Evolutionary conservation across 176 grass and related monocot species (phyloP), one percentile per base, ranked within the genome.

Genomic region (Lolium perenne): DNA sequence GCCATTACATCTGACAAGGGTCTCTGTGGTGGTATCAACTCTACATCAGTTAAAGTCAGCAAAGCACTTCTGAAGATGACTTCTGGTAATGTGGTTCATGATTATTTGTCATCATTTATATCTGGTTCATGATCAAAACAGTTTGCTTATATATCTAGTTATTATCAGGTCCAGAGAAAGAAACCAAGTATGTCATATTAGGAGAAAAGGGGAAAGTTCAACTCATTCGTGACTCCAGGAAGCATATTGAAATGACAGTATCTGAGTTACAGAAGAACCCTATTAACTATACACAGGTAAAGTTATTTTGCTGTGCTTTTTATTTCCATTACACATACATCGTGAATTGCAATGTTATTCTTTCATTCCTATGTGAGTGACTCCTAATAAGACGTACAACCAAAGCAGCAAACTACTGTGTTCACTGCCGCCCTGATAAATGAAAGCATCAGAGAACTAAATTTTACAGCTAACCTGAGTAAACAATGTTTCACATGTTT

Each of bases 181-280:
- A 94, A 82, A 94, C 83, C 11, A 95, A 95, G 83, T 98, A 85
- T 86, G 90, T 98, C 54, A 66, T 98, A 85, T 80, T 98, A 83
- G 96, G 96, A 85, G 96, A 98, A 85, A 98, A 98, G 38, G 96
- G 96, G 10, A 98, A 95, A 82, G 96, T 94, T 89, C 93, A 95
- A 76, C 63, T 98, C 77, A 16, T 95, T 45, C 93, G 96, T 71
- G 96, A 95, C 82, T 98, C 90, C 32, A 98, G 47, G 77, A 51
- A 32, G 2, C 90, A 48, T 76, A 98, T 98, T 86, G 90, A 88
- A 79, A 70, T 98, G 86, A 87, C 77, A 38, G 12, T 89, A 47
- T 65, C 88, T 79, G 96, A 94, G 82, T 67, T 98, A 41, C 96
- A 98, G 82, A 98, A 95, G 80, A 92, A 95, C 76, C 96, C 93